Evolutionary conservation across 441 rosid genomes (phyloP), one percentile per base, ranked within the genome.

Genomic region (Erysimum cheiri): DNA sequence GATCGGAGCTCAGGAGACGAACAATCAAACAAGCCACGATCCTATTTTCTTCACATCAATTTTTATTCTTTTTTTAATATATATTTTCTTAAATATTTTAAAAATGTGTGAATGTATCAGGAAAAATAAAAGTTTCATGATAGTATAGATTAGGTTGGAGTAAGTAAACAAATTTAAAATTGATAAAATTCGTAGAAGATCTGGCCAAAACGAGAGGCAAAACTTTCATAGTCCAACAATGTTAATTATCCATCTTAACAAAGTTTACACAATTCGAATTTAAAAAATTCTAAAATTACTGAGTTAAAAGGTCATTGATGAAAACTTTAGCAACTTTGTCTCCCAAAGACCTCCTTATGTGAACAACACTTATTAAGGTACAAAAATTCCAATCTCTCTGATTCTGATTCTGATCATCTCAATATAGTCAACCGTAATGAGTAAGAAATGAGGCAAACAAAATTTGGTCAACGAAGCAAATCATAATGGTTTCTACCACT

Each of bases 401-500:
- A 41, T 41, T 60, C 8, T 8, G 4, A 41, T n/a, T n/a, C n/a
- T n/a, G n/a, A n/a, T 41, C 11, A 28, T 29, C 39, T n/a, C 36
- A 40, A 60, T 13, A 41, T 1, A 24, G 53, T 44, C 54, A 67
- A 67, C 11, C 3, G 15, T 4, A 36, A 13, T 46, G 7, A 66
- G 44, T 29, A 44, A 41, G 61, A 22, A 32, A 60, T 17, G 48
- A 69, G 17, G 28, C 43, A 14, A 26, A 28, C 24, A 36, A 9
- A 13, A 41, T 5, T 64, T 55, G 58, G 52, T 85, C 67, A 90
- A 41, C 90, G 85, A 52, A 93, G 94, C 62, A 93, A 77, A 76
- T 93, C 98, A 63, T 90, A 93, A 75, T 91, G 97, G 82, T 89
- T 93, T 75, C 83, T 83, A 41, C 96, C 96, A 44, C 89, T 91